Percentiles rank a stretch among this genome's conserved stretches.
Evolutionary conservation across 345 rosid species (phyloP).

Genomic region (Lepidium didymum): DNA sequence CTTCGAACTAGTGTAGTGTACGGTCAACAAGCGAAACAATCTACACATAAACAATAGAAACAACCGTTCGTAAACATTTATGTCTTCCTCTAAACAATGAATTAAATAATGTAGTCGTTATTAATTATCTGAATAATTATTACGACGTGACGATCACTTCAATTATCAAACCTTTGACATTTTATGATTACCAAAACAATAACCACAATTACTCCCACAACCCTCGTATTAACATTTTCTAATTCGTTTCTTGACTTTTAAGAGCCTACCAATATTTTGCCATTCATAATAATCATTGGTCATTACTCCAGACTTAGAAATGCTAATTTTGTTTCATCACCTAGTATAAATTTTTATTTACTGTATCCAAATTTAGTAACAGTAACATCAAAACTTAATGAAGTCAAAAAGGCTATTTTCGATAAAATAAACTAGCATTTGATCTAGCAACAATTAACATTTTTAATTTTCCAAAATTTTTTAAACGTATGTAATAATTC

Average conservation of each 20-base stretch:
- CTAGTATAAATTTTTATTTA: background rate
- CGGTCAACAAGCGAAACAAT: no score
- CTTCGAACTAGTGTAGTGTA: no score
- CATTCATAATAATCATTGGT: background rate
- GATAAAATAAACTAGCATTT: background rate
- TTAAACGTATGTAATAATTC: slow-evolving; percentile 14
- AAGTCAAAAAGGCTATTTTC: background rate
- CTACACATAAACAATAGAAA: no score
- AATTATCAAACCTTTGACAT: slow-evolving; percentile 16
- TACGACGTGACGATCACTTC: slow-evolving; percentile 28
- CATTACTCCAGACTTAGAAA: slow-evolving; percentile 1
- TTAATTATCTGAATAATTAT: background rate
- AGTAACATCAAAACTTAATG: background rate
- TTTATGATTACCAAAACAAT: slow-evolving; percentile 9
- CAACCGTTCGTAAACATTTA: background rate
- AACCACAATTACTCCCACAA: background rate
- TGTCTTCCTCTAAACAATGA: background rate
- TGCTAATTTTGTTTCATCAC: background rate
- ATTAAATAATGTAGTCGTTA: background rate
- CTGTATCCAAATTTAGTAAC: background rate
- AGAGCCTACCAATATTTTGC: slow-evolving; percentile 6
- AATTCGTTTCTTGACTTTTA: slow-evolving; percentile 4
- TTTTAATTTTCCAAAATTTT: background rate
- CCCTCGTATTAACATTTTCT: background rate
- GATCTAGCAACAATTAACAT: slow-evolving; percentile 4